Percentiles rank a stretch among this genome's conserved stretches.
Evolutionary conservation across 306 rosid genomes (phyloP).

Genomic region (Elaeagnus macrophylla): DNA sequence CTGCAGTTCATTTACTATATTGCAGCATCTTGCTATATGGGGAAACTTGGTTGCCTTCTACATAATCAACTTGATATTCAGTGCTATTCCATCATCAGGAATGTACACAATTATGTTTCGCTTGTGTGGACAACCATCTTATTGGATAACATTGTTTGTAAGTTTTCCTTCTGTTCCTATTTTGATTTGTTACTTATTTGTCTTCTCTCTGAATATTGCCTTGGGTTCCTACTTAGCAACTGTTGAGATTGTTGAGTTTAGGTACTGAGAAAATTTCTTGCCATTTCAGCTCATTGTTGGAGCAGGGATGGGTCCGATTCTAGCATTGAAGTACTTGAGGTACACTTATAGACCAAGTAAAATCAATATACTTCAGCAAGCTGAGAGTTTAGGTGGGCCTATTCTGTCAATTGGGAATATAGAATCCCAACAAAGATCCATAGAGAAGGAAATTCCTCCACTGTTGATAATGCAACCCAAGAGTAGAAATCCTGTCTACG

Average conservation of each 20-base stretch:
- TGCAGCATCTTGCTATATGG: slow-evolving; percentile 91
- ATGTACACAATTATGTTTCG: slow-evolving; percentile 95
- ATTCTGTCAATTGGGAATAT: slow-evolving; percentile 72
- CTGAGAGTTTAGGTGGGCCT: slow-evolving; percentile 92
- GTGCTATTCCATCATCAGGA: slow-evolving; percentile 90
- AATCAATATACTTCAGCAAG: slow-evolving; percentile 87
- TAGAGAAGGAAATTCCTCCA: slow-evolving; percentile 65
- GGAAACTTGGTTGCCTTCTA: slow-evolving; percentile 85
- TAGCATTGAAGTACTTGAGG: slow-evolving; percentile 80
- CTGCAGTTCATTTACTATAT: slow-evolving; percentile 78
- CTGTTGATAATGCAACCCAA: slow-evolving; percentile 71
- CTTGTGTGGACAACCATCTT: slow-evolving; percentile 75
- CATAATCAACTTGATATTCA: slow-evolving; percentile 74
- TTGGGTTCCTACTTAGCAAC: neutral
- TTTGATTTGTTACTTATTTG: neutral
- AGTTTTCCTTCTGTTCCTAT: slow-evolving; percentile 28
- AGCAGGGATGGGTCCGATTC: slow-evolving; percentile 98
- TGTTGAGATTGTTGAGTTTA: no score
- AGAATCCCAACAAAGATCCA: slow-evolving; percentile 61
- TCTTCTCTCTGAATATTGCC: neutral
- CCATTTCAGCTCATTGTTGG: slow-evolving; percentile 64
- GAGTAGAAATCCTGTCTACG: slow-evolving; percentile 71
- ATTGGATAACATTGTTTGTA: slow-evolving; percentile 81
- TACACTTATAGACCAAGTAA: slow-evolving; percentile 85
- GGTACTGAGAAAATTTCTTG: slow-evolving; percentile 23